Conservation (phyloP, 169 alveolate species). For the Theileria orientalis region DNA sequence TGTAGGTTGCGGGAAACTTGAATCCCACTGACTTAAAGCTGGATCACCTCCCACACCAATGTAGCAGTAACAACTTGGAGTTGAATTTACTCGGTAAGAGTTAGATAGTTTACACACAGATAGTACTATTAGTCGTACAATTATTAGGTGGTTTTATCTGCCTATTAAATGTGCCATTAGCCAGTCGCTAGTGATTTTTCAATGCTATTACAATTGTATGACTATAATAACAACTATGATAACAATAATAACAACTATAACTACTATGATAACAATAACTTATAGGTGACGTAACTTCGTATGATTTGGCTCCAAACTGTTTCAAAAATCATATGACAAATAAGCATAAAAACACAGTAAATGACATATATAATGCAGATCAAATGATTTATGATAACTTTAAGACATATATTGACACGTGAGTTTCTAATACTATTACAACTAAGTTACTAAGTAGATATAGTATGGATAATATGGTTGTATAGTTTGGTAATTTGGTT, state of each 20-base stretch:
- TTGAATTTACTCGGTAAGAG: conserved; percentile 11
- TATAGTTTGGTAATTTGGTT: too few relatives aligned
- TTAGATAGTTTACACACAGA: too few relatives aligned
- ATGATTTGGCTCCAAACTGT: background rate
- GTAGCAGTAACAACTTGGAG: background rate
- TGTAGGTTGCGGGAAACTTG: conserved; percentile 15
- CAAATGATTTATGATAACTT: conserved; percentile 1
- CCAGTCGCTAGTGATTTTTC: too few relatives aligned
- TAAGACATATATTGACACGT: background rate
- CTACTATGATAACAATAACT: too few relatives aligned
- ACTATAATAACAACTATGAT: too few relatives aligned
- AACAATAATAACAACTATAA: too few relatives aligned
- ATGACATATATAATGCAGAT: conserved; percentile 9
- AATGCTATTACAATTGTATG: too few relatives aligned
- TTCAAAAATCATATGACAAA: background rate
- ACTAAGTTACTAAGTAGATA: too few relatives aligned
- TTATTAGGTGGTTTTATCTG: too few relatives aligned
- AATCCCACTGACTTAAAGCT: conserved; percentile 13
- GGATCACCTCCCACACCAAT: conserved; percentile 40
- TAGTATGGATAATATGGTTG: too few relatives aligned
- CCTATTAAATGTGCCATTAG: too few relatives aligned
- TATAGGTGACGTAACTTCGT: conserved; percentile 19
- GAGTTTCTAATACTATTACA: background rate
- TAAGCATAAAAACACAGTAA: conserved; percentile 4
- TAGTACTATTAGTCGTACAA: too few relatives aligned